Conservation (phyloP, 371 early-diverging fungal species). For the Mortierella sp. region DNA sequence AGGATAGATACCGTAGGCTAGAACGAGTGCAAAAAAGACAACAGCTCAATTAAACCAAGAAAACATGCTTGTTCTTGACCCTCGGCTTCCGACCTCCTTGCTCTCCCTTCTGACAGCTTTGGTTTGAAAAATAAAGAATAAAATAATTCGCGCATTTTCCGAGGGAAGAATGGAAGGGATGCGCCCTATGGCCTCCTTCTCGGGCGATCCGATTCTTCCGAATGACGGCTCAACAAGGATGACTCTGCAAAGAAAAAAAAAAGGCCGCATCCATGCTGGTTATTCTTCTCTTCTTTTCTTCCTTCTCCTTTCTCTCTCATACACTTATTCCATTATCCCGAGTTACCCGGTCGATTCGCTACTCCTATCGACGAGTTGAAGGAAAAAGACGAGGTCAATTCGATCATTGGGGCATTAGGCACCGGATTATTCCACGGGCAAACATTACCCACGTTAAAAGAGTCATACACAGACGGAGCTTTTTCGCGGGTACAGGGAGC, state of each 20-base stretch:
- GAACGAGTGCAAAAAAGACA: neutral
- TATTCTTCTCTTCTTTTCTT: neutral
- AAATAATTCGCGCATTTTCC: slow-evolving; percentile 7
- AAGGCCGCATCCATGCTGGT: slow-evolving; percentile 9
- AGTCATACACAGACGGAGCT: neutral
- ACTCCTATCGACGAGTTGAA: neutral
- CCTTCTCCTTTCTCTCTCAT: neutral
- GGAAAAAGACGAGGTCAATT: neutral
- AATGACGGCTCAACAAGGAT: neutral
- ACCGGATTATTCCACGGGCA: neutral
- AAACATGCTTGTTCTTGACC: no score
- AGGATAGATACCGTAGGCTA: neutral
- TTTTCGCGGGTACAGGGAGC: neutral
- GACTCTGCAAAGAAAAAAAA: slow-evolving; percentile 1
- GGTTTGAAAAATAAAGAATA: neutral
- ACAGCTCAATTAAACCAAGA: no score
- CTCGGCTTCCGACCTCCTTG: no score
- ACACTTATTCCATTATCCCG: neutral
- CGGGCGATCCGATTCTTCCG: slow-evolving; percentile 16
- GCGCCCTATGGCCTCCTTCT: neutral
- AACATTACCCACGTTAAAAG: neutral
- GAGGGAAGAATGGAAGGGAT: neutral
- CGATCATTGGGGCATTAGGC: neutral
- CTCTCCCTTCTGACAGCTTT: neutral
- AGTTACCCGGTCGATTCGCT: neutral